Evolutionary conservation across 192 early-diverging fungal species (phyloP).

Genomic region (Backusella tuberculispora): DNA sequence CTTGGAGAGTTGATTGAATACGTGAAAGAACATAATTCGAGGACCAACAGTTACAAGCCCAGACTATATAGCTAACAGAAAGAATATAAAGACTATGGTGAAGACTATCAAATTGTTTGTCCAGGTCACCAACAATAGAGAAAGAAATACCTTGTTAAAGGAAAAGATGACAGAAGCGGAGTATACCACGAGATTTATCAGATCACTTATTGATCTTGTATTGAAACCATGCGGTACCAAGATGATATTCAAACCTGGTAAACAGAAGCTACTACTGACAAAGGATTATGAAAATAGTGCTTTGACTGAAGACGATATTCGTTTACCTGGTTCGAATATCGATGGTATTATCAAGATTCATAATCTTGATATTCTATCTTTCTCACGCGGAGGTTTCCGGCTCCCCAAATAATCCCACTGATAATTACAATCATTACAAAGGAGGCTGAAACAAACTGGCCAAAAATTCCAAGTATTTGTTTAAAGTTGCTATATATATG

Average conservation of each 20-base stretch:
- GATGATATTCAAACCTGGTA: slow-evolving; percentile 5
- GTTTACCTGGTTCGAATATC: background rate
- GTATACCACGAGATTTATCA: background rate
- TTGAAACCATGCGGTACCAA: background rate
- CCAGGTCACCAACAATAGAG: too few relatives aligned
- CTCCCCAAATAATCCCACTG: background rate
- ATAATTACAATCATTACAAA: background rate
- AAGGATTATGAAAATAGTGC: slow-evolving; percentile 5
- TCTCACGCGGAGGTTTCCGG: background rate
- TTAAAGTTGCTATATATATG: background rate
- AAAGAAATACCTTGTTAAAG: too few relatives aligned
- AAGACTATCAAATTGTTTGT: too few relatives aligned
- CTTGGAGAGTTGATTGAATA: too few relatives aligned
- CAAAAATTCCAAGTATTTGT: slow-evolving; percentile 3
- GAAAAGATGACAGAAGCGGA: background rate
- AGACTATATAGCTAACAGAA: too few relatives aligned
- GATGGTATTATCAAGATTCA: background rate
- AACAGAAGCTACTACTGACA: background rate
- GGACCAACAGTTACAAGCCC: too few relatives aligned
- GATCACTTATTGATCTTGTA: background rate
- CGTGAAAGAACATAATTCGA: too few relatives aligned
- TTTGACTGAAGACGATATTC: slow-evolving; percentile 5
- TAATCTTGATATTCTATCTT: background rate
- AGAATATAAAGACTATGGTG: too few relatives aligned
- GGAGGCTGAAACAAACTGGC: background rate